Conservation (phyloP, 768 basidiomycete genomes). For the Psilocybe cubensis region DNA sequence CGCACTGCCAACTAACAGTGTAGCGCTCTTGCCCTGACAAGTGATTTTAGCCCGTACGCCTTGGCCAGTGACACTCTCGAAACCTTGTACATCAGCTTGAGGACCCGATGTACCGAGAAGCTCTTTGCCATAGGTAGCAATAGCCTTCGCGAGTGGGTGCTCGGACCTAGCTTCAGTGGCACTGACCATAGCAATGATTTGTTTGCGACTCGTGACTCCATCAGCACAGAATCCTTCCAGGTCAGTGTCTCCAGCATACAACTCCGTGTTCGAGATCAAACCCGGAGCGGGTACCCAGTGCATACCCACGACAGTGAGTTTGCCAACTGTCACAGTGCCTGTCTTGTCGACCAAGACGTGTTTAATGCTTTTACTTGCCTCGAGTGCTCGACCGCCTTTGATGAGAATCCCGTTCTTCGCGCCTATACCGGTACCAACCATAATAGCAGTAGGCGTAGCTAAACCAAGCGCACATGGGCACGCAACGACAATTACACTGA, state of each 20-base stretch:
- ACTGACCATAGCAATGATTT: conserved; percentile 80
- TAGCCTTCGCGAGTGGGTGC: conserved; percentile 94
- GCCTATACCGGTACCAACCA: conserved; percentile 98
- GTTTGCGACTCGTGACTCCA: conserved; percentile 58
- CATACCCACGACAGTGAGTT: conserved; percentile 77
- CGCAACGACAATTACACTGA: conserved; percentile 96
- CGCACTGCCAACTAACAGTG: conserved; percentile 76
- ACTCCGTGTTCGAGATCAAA: conserved; percentile 33
- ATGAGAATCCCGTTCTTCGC: conserved; percentile 97
- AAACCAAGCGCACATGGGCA: conserved; percentile 97
- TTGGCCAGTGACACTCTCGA: conserved; percentile 89
- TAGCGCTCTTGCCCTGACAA: conserved; percentile 54
- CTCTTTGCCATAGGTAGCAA: conserved; percentile 81
- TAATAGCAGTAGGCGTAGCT: conserved; percentile 96
- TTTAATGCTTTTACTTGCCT: conserved; percentile 84
- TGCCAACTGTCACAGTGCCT: conserved; percentile 96
- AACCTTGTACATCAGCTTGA: conserved; percentile 63
- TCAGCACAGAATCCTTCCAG: conserved; percentile 59
- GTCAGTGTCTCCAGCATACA: conserved; percentile 46
- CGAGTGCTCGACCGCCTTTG: conserved; percentile 94
- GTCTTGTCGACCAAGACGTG: conserved; percentile 95
- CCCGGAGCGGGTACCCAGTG: conserved; percentile 63
- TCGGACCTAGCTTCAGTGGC: conserved; percentile 92
- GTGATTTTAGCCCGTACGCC: conserved; percentile 78
- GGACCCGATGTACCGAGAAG: conserved; percentile 51